phyloP scores from a whole-genome alignment of 1,284 basidiomycete species.

The Trametes hirsuta region DNA sequence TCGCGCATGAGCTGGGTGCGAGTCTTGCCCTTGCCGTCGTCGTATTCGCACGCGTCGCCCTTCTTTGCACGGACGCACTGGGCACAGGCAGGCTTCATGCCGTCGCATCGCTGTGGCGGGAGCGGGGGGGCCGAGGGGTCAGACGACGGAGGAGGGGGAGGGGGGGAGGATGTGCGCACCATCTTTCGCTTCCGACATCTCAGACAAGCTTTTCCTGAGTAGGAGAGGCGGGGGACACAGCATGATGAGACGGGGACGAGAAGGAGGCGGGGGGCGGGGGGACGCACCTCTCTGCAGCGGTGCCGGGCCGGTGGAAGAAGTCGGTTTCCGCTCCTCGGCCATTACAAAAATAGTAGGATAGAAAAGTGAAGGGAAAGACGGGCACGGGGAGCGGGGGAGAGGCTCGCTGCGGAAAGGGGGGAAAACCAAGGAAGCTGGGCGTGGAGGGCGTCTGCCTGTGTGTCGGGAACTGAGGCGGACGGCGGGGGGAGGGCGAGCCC shows the following conservation, averaged over 20 bases:
- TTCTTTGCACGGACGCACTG: constrained; percentile 48
- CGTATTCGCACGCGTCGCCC: constrained; percentile 46
- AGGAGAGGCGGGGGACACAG: not conserved
- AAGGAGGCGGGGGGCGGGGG: constrained; percentile 2
- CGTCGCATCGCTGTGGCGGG: constrained; percentile 44
- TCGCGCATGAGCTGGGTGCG: constrained; percentile 50
- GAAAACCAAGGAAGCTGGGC: constrained; percentile 25
- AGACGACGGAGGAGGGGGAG: not conserved
- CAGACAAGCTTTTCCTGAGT: constrained; percentile 65
- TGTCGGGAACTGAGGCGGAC: not conserved
- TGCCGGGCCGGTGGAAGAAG: constrained; percentile 31
- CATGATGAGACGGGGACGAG: not conserved
- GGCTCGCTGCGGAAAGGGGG: constrained; percentile 23
- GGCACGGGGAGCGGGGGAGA: constrained; percentile 34
- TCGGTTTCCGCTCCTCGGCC: constrained; percentile 39
- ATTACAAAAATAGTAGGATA: constrained; percentile 42
- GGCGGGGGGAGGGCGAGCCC: constrained; percentile 6
- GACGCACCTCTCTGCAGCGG: constrained; percentile 39
- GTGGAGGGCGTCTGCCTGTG: constrained; percentile 13
- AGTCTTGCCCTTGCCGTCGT: constrained; percentile 51
- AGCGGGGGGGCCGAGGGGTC: not conserved
- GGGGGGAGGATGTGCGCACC: constrained; percentile 44
- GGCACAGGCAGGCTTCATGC: constrained; percentile 45
- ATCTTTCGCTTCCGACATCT: constrained; percentile 81
- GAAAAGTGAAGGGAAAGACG: constrained; percentile 30